A percentile compares a stretch with the other conserved stretches of the same genome.
These are phyloP conservation scores for Cryphonectria parasitica DNA, from an alignment of 2,329 filamentous ascomycete species.

Conservation along the genomic window DNA sequence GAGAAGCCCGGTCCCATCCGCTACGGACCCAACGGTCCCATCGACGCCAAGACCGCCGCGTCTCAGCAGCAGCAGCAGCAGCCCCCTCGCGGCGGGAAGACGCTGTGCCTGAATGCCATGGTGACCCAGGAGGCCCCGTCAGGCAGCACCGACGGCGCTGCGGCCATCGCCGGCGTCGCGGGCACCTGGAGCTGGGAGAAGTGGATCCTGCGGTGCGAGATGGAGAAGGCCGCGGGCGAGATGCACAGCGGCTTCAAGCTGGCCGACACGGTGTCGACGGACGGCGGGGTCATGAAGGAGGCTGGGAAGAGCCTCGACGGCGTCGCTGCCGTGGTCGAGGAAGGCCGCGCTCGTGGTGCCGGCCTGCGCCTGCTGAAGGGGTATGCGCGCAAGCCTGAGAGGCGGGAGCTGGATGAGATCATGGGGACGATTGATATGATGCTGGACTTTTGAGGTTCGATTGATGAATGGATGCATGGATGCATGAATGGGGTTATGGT, in stretches of 20 bases:
- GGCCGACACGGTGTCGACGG: conserved; percentile 54
- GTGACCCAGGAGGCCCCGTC: conserved; percentile 65
- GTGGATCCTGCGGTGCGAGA: conserved; percentile 87
- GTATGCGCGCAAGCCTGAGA: conserved; percentile 63
- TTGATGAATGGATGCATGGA: conserved; percentile 6
- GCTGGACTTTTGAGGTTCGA: conserved; percentile 14
- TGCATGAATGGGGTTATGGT: conserved; percentile 1
- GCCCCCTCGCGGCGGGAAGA: conserved; percentile 42
- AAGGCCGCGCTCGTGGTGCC: conserved; percentile 62
- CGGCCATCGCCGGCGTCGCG: conserved; percentile 77
- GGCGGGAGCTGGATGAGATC: conserved; percentile 24
- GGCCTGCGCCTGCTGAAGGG: conserved; percentile 66
- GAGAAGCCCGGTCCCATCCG: conserved; percentile 44
- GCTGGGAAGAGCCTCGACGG: conserved; percentile 64
- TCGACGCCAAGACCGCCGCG: conserved; percentile 34
- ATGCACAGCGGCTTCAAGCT: conserved; percentile 46
- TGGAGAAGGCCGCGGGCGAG: conserved; percentile 77
- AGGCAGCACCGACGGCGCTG: conserved; percentile 74
- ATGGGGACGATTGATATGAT: conserved; percentile 27
- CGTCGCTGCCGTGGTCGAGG: conserved; percentile 65
- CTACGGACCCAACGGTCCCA: conserved; percentile 44
- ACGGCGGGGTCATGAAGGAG: conserved; percentile 54
- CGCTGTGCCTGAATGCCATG: conserved; percentile 64
- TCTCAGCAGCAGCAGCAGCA: conserved; percentile 33
- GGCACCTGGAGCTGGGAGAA: conserved; percentile 94